Base-by-base conservation (phyloP, 352 stramenopile genomes). In the Phytophthora nicotianae region DNA sequence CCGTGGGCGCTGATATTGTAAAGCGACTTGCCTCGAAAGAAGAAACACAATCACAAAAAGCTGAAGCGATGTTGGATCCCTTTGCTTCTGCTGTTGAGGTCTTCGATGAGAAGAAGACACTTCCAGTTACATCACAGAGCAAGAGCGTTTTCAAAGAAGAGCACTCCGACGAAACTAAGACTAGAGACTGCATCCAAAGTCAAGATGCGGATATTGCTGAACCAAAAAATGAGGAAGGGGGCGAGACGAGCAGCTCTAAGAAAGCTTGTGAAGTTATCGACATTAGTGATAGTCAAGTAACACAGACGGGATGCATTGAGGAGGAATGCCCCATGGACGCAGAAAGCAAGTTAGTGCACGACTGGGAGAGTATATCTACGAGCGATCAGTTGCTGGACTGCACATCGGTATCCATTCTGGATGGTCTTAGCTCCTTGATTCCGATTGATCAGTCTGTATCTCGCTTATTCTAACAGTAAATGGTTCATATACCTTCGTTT, bases 341-440 rank as follows among this genome's bases (percentile, higher is more conserved):
- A 23, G 65, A 77, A 19, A 77, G 65, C 59, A 63, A 65, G 33
- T 49, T 78, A 4, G 21, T 78, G 24, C 26, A 58, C 21, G 20
- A 63, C 51, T 72, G 64, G 64, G 51, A 49, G 40, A 52, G 13
- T 37, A 45, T 46, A 4, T 4, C 19, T 23, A 52, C 35, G 40
- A n/a, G 45, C 19, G 50, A 65, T 19, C 56, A 74, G 1, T 54
- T 82, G 19, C 49, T 57, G 7, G 53, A 52, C 9, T 74, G 62
- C 32, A 74, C 72, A 7, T 83, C 77, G 3, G 56, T 69, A 24
- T 20, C 49, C 2, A 57, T 83, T 24, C 58, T 83, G 8, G 56
- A 74, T 38, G 67, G 62, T 1, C 27, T 53, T 16, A 83, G 75
- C 21, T 60, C 61, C 3, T 50, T 84, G 7, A 24, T 84, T 23